Evolutionary conservation across 2,329 filamentous ascomycete genomes (phyloP), one percentile per base, ranked within the genome.

Genomic region (Botrytis cinerea): DNA sequence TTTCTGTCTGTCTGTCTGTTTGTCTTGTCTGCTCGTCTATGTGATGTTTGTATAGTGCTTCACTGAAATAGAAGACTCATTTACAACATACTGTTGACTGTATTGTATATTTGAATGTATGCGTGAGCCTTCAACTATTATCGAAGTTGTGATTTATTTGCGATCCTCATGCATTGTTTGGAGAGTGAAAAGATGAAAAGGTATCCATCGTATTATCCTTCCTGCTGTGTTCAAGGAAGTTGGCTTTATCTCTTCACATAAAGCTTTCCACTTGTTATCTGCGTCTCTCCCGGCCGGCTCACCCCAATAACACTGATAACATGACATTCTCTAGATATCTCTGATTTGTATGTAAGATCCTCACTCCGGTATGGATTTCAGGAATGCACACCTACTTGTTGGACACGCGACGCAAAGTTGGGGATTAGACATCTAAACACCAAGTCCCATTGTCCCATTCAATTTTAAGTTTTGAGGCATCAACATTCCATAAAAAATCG

Each of bases 1-100:
- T 64, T 46, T 66, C 45, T 38, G 6, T 67, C 63, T 67, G 32
- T 38, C 63, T n/a, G 12, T 51, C 46, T 48, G 35, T 38, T 25
- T 16, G 25, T 25, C 35, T 62, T 61, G 25, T 25, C 35, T 62
- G 7, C 38, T 14, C 38, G 32, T n/a, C 35, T 40, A 38, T 38
- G 28, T 48, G 28, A 66, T 48, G n/a, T 48, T 66, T 48, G n/a
- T 35, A 67, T 67, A 28, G 46, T 48, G 46, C 63, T 67, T 51
- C 46, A 38, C 48, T 51, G 32, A 51, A 51, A 51, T 67, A 67
- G 45, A 54, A 51, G 63, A 54, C n/a, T 28, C 22, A 25, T 51
- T n/a, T 67, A 51, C 46, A 51, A 51, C 1, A n/a, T 38, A 10
- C 14, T 38, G 35, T 38, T 38, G 35, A 38, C 14, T 48, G 8